Base-by-base conservation (phyloP, 495 filamentous ascomycete genomes). In the Mytilinidion resinicola region DNA sequence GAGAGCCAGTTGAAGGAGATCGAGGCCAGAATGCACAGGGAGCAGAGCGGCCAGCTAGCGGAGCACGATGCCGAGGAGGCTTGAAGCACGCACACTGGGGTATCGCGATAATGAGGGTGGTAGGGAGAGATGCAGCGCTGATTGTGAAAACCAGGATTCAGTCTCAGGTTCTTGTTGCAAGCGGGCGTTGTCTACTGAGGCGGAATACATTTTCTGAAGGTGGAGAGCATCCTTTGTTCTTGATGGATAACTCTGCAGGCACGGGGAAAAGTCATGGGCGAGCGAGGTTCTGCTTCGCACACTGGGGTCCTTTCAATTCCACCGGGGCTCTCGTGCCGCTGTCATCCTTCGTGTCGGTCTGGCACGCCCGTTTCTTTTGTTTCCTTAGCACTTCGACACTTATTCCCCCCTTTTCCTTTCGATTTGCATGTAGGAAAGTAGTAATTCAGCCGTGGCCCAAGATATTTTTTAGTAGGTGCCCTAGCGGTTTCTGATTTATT, bases 1-100 rank as follows among this genome's bases (percentile, higher is more conserved):
- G 93, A 98, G 79, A 96, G 90, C 70, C 93, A 98, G 76, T 82
- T 98, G 64, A 89, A 91, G 75, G 93, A 98, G 78, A 96, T 96
- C 69, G 86, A 90, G 74, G 85, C 83, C 53, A 78, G 86, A 61
- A 90, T 90, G 86, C 78, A 82, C 56, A 78, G 86, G 67, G 86
- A 88, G 70, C 75, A 83, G 64, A 83, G 79, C 74, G 50, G 60
- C 17, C 56, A 60, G 37, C 51, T 63, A 53, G 56, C 34, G 19
- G 60, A 63, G 25, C 21, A 66, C 21, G 25, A 56, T 19, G 56
- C 44, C 6, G 60, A 64, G 7, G 49, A 59, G 35, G 64, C 60
- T 46, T 67, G 55, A 57, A 48, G 42, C 21, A 25, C 12, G 9
- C 15, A 9, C 52, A 57, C 21, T 12, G 19, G 43, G 41, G 42